Evolutionary conservation across 1,284 basidiomycete genomes (phyloP), one percentile per base, ranked within the genome.

Genomic region (Ustilago esculenta): DNA sequence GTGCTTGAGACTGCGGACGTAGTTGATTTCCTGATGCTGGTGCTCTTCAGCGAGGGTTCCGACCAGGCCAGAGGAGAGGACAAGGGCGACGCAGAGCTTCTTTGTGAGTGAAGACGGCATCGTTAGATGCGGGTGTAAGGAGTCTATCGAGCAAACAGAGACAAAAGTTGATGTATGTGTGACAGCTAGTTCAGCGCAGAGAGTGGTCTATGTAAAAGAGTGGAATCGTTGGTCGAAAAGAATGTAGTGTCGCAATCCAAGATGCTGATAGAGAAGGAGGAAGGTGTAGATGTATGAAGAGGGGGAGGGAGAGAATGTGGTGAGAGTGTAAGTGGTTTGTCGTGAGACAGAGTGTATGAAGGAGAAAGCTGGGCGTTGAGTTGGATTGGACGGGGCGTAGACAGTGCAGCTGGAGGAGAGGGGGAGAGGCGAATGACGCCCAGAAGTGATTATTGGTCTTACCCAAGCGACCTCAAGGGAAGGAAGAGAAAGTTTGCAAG

Each of bases 1-100:
- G 46, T 66, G 63, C 18, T 66, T 66, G 39, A 44, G 42, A 18
- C 36, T 42, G n/a, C 63, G 63, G 10, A 66, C 47, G 27, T 52
- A 50, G 21, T 36, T 17, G n/a, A 27, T 14, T 14, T 52, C 39
- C 21, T 55, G 27, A 29, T 51, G 36, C 23, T 46, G 43, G 25
- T 59, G 43, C 23, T 59, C 58, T 4, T 48, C 41, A 21, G 59
- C 43, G 29, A 33, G 17, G 1, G 54, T 32, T 25, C 35, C 29
- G 33, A 41, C 17, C 15, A 49, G 23, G 10, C 25, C 27, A 12
- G 55, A 65, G 15, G 54, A 44, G 36, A 65, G 44, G n/a, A 53
- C 34, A 2, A 65, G 50, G 2, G 50, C 55, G 1, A 40, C 42
- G 30, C 45, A 49, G 25, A 65, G 50, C 29, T 39, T 53, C 27